Base-by-base conservation (phyloP, 371 early-diverging fungal species). In the Phascolomyces articulosus region DNA sequence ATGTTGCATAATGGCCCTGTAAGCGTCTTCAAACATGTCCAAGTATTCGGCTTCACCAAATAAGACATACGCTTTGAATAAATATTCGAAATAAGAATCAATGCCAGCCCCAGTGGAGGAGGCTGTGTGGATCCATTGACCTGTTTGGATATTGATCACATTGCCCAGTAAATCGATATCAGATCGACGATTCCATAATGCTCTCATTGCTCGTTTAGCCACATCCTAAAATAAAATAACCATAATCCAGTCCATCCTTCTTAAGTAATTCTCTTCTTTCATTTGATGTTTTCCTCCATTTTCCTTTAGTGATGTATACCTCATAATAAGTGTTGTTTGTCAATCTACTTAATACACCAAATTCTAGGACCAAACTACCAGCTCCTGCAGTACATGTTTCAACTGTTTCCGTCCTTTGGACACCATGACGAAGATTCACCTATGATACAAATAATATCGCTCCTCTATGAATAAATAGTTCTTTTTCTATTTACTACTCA, bases 381-480 rank as follows among this genome's bases (percentile, higher is more conserved):
- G 93, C 95, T 16, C 96, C 96, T 4, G 98, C 98, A 0, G 94
- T 86, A 71, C 96, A 97, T 9, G 96, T 96, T 55, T 90, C 90
- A 1, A 84, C 69, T 0, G 91, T 88, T 63, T 95, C 96, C 4
- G 78, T 73, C 8, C 68, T 66, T 0, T 86, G 75, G 1, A 94
- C 91, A 0, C 97, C 97, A 29, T 76, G 69, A 51, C 80, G 82
- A 34, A 97, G 72, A 73, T 97, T 95, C 21, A 93, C 85, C 85
- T 86, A 68, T 53, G 26, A 26, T 11, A 53, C 29, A 48, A 51
- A 9, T 34, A 34, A 6, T 34, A 34, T 34, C 11, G 2, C 11
- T 34, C 0, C 11, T 2, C n/a, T n/a, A n/a, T n/a, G n/a, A n/a
- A n/a, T n/a, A n/a, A n/a, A n/a, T n/a, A n/a, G n/a, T n/a, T n/a